Conservation (phyloP, 495 filamentous ascomycete species). For the Staphylotrichum tortipilum region DNA sequence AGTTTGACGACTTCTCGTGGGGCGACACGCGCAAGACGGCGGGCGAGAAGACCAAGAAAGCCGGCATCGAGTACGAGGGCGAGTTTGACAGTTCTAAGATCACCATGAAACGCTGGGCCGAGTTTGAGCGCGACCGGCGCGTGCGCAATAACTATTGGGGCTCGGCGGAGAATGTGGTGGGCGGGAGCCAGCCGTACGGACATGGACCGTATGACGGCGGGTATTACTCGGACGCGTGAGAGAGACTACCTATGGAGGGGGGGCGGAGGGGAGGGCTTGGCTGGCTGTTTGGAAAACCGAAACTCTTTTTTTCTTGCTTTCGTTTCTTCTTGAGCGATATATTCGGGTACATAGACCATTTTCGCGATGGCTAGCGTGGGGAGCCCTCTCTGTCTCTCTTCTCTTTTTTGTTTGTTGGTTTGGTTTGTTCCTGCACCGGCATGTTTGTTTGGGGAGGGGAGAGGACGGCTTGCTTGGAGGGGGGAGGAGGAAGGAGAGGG, state of each 20-base stretch:
- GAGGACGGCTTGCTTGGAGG: not conserved
- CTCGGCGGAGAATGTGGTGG: conserved; percentile 37
- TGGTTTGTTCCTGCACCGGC: not conserved
- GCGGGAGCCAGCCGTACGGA: conserved; percentile 27
- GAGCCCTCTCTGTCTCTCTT: not conserved
- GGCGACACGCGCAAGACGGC: conserved; percentile 95
- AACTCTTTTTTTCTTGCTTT: not conserved
- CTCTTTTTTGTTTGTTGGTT: not conserved
- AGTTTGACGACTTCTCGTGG: conserved; percentile 99
- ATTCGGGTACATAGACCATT: not conserved
- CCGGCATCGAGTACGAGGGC: conserved; percentile 78
- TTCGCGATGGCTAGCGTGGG: not conserved
- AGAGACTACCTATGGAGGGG: no score
- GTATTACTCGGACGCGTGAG: conserved; percentile 43
- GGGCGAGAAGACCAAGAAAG: conserved; percentile 73
- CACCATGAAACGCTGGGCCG: conserved; percentile 95
- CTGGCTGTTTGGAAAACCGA: not conserved
- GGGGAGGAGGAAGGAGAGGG: no score
- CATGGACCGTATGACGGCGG: conserved; percentile 42
- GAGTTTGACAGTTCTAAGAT: conserved; percentile 98
- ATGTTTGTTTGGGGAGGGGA: not conserved
- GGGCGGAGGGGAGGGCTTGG: no score
- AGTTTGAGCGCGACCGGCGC: conserved; percentile 66
- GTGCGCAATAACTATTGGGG: conserved; percentile 38
- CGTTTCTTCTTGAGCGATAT: not conserved